Base-by-base conservation (phyloP, 176 grass and related monocot species). In the Avena atlantica region DNA sequence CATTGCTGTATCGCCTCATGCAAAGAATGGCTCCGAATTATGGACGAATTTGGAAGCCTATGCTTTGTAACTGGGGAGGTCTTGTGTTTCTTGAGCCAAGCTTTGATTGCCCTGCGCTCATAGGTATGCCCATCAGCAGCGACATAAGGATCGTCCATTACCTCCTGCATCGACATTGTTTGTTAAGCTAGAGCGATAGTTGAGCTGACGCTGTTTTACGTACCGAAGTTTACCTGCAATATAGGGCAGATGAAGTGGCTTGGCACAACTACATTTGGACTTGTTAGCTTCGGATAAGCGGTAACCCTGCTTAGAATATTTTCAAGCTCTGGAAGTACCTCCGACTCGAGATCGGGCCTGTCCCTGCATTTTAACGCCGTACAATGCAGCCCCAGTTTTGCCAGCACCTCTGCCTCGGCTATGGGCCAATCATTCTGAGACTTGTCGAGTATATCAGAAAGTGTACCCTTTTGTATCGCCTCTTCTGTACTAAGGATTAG, bases 81-180 rank as follows among this genome's bases (percentile, higher is more conserved):
- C 59, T 86, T 83, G 78, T 89, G 61, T 84, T 93, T 84, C 63
- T 87, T 42, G 47, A 98, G 84, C 95, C 95, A 98, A 86, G 91
- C 88, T 89, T 83, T 83, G 63, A 98, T 98, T 87, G 89, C 95
- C 44, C 42, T 92, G 73, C 90, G 83, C 72, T 98, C 93, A 23
- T 98, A 98, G 50, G 93, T 98, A 77, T 98, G 92, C 76, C 95
- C 95, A 86, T 95, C 95, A 70, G 91, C 89, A 76, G 95, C 95
- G 74, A 95, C 88, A 71, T 88, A 93, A 20, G 95, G 95, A 78
- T 98, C 78, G 1, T 91, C 89, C 95, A 98, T 98, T 50, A 98
- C 83, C 70, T 89, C 93, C 95, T 98, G 87, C 68, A 65, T 67
- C 14, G 53, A 74, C 83, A 72, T 53, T 53, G 1, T 42, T 50